Conservation (phyloP, 495 filamentous ascomycete species). For the Neohortaea acidophila region DNA sequence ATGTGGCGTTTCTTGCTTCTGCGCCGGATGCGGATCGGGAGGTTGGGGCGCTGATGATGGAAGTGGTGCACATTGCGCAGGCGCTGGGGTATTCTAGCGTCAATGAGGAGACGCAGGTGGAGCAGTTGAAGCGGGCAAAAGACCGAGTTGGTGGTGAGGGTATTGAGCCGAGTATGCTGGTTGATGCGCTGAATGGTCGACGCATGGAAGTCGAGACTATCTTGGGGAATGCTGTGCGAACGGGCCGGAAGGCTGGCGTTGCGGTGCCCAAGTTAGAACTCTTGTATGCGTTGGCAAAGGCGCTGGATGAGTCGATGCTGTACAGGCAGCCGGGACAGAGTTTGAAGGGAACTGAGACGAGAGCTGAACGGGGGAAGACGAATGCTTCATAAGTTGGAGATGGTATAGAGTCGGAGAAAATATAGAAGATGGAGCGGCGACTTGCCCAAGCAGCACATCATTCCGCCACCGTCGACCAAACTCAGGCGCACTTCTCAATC, state of each 20-base stretch:
- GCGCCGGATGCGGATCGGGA: conserved; percentile 24
- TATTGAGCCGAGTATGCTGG: conserved; percentile 36
- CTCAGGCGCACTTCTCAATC: no score
- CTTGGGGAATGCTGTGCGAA: conserved; percentile 34
- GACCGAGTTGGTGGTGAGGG: conserved; percentile 22
- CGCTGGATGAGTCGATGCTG: conserved; percentile 19
- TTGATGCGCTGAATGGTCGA: conserved; percentile 29
- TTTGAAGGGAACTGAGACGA: conserved; percentile 2
- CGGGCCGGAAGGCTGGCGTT: conserved; percentile 30
- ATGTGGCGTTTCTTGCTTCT: conserved; percentile 30
- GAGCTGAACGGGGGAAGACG: background rate
- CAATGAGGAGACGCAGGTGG: conserved; percentile 25
- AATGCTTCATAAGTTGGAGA: no score
- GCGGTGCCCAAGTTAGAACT: conserved; percentile 30
- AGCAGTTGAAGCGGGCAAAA: conserved; percentile 27
- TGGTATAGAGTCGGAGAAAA: no score
- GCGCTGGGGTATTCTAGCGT: conserved; percentile 31
- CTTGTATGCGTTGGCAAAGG: conserved; percentile 21
- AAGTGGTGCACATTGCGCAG: conserved; percentile 33
- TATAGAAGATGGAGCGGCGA: no score
- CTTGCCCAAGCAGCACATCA: no score
- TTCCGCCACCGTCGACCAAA: no score
- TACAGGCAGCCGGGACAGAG: conserved; percentile 1
- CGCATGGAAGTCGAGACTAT: conserved; percentile 39
- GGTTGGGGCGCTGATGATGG: conserved; percentile 34